These are phyloP conservation scores for Aurifilum marmelostoma DNA, from an alignment of 2,329 filamentous ascomycete species.

Conservation along the genomic window DNA sequence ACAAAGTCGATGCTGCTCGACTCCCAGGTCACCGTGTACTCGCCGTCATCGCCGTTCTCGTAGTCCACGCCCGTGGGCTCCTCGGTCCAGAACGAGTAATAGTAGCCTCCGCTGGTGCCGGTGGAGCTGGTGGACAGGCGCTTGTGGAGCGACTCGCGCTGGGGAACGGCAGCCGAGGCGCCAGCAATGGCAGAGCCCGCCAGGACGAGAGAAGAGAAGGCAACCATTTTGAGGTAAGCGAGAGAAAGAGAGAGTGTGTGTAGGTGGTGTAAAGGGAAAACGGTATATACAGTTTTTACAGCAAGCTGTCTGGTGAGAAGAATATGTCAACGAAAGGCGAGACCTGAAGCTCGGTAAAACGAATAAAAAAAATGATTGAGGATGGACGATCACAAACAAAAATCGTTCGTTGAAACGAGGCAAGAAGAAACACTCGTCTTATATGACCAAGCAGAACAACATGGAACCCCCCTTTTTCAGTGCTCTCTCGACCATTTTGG, in stretches of 20 bases:
- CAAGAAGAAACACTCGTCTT: conserved; percentile 1
- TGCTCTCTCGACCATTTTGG: not conserved
- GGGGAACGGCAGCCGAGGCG: conserved; percentile 7
- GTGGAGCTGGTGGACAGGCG: conserved; percentile 47
- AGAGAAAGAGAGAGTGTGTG: conserved; percentile 23
- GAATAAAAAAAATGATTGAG: not conserved
- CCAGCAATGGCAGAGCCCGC: conserved; percentile 31
- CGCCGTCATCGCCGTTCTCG: conserved; percentile 55
- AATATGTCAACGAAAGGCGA: conserved; percentile 2
- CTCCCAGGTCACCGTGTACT: conserved; percentile 54
- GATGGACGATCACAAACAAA: not conserved
- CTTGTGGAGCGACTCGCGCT: conserved; percentile 20
- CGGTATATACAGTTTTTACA: conserved; percentile 10
- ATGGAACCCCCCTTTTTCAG: not conserved
- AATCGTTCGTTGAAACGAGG: not conserved
- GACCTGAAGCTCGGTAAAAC: not conserved
- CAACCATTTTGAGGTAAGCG: conserved; percentile 39
- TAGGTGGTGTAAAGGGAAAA: not conserved
- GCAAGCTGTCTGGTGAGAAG: not conserved
- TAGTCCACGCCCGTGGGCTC: conserved; percentile 53
- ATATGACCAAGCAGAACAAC: not conserved
- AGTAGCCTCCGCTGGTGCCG: conserved; percentile 60
- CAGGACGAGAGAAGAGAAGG: conserved; percentile 44
- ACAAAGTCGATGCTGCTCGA: conserved; percentile 51
- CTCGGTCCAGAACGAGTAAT: conserved; percentile 64